These are phyloP conservation scores for Garcia nutans DNA, from an alignment of 345 rosid species.

Conservation along the genomic window DNA sequence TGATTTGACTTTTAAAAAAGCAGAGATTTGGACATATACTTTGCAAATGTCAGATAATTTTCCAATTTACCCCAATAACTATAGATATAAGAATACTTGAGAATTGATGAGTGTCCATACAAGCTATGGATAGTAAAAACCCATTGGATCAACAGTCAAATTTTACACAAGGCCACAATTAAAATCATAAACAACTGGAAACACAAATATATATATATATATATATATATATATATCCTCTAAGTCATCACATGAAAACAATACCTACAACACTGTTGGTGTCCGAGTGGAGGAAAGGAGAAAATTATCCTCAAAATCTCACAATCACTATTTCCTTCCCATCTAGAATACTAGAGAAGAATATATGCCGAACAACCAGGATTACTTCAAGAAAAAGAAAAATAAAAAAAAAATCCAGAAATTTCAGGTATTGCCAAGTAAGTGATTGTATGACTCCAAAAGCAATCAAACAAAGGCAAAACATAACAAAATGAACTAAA, in stretches of 20 bases:
- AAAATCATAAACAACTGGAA: background rate
- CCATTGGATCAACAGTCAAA: background rate
- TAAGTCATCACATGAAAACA: background rate
- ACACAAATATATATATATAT: too few relatives aligned
- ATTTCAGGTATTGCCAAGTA: background rate
- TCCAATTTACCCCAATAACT: background rate
- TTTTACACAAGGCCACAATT: background rate
- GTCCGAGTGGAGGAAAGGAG: background rate
- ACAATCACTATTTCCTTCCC: background rate
- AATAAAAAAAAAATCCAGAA: too few relatives aligned
- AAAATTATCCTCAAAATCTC: background rate
- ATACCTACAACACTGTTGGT: background rate
- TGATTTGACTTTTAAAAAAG: too few relatives aligned
- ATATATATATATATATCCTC: too few relatives aligned
- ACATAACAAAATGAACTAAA: background rate
- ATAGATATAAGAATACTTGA: background rate
- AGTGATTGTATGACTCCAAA: background rate
- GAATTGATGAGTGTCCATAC: background rate
- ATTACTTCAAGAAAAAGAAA: background rate
- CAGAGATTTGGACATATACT: too few relatives aligned
- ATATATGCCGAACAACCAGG: background rate
- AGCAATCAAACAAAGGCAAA: background rate
- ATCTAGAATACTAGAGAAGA: background rate
- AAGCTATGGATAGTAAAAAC: background rate
- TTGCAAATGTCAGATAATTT: too few relatives aligned